Evolutionary conservation across 2,329 filamentous ascomycete genomes (phyloP).

Genomic region (Rhinocladiella similis): DNA sequence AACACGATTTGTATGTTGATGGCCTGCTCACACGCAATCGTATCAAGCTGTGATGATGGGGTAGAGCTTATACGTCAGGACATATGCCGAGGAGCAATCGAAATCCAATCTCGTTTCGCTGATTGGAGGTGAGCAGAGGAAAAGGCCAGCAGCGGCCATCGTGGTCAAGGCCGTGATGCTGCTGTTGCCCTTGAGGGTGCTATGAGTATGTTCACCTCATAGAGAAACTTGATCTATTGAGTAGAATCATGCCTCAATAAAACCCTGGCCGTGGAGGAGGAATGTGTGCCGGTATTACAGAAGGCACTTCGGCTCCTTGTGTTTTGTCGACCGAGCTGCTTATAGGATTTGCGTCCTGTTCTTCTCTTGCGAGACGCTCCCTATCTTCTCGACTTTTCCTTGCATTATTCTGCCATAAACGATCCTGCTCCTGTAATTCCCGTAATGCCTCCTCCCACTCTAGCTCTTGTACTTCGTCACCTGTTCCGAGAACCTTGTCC

Average conservation of each 20-base stretch:
- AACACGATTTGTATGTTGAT: too few species aligned
- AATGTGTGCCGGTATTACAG: neutral
- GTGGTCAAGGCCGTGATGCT: too few species aligned
- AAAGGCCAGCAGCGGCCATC: too few species aligned
- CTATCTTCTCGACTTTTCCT: constrained; percentile 21
- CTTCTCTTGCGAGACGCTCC: constrained; percentile 20
- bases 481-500: constrained; percentile 76
- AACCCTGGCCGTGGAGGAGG: constrained; percentile 20
- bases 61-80: too few species aligned
- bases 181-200: too few species aligned
- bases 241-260: constrained; percentile 15
- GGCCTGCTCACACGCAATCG: too few species aligned
- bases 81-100: too few species aligned
- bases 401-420: constrained; percentile 27
- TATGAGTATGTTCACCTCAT: too few species aligned
- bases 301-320: neutral
- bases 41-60: too few species aligned
- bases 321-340: constrained; percentile 10
- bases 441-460: constrained; percentile 73
- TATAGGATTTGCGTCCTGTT: constrained; percentile 28
- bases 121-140: too few species aligned
- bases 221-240: neutral
- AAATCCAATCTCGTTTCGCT: too few species aligned
- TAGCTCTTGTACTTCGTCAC: constrained; percentile 70
- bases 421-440: constrained; percentile 28